A percentile compares a stretch with the other conserved stretches of the same genome.
Evolutionary conservation across 345 rosid species (phyloP).

Genomic region (Gynandropsis gynandra): DNA sequence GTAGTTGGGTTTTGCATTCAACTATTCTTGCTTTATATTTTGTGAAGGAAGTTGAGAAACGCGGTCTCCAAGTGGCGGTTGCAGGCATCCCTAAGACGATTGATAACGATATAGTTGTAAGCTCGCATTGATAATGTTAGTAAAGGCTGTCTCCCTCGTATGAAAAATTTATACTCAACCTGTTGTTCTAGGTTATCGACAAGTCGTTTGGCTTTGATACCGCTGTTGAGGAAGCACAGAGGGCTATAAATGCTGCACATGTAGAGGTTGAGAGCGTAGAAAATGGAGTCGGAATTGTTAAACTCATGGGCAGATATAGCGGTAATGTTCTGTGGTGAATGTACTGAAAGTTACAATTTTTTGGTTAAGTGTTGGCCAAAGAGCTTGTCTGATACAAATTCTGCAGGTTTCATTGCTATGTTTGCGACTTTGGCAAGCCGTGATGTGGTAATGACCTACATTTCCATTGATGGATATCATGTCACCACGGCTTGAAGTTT

Average conservation of each 20-base stretch:
- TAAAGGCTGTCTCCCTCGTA: background rate
- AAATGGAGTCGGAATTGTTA: constrained; percentile 93
- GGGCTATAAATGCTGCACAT: constrained; percentile 95
- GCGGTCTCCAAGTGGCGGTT: constrained; percentile 78
- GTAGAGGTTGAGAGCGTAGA: constrained; percentile 95
- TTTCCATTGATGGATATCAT: background rate
- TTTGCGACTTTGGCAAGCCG: constrained; percentile 88
- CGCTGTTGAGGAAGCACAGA: constrained; percentile 95
- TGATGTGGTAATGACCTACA: constrained; percentile 61
- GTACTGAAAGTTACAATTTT: constrained; percentile 7
- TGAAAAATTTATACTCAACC: constrained; percentile 11
- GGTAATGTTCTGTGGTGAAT: constrained; percentile 38
- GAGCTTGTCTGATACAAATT: background rate
- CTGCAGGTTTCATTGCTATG: constrained; percentile 90
- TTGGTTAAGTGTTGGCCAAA: no score
- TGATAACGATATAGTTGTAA: constrained; percentile 85
- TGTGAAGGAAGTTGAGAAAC: constrained; percentile 77
- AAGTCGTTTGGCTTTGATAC: constrained; percentile 97
- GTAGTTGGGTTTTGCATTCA: background rate
- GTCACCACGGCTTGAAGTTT: constrained; percentile 3
- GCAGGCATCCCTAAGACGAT: constrained; percentile 90
- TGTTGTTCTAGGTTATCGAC: constrained; percentile 63
- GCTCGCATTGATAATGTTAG: constrained; percentile 25
- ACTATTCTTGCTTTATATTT: constrained; percentile 19
- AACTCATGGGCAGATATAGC: constrained; percentile 97